A percentile compares a stretch with the other conserved stretches of the same genome.
Conservation (phyloP, 768 basidiomycete species). For the Amanita brunnescens region DNA sequence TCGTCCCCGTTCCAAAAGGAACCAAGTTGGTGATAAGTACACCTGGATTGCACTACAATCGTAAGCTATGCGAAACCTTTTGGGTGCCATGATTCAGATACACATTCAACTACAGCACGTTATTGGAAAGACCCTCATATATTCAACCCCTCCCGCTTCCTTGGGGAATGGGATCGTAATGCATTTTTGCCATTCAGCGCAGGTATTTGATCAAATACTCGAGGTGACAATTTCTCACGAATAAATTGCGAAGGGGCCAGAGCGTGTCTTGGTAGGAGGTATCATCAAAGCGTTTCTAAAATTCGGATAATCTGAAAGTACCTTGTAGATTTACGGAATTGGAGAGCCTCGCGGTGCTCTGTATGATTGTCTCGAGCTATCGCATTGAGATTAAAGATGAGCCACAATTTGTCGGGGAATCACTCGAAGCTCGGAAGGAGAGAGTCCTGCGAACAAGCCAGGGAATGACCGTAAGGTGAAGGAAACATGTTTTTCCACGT, state of each 20-base stretch:
- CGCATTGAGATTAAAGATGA: conserved; percentile 43
- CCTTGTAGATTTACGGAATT: conserved; percentile 40
- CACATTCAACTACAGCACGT: conserved; percentile 25
- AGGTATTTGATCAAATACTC: conserved; percentile 20
- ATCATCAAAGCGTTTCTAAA: not conserved
- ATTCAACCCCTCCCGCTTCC: conserved; percentile 39
- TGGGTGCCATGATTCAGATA: not conserved
- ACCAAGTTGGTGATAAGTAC: conserved; percentile 27
- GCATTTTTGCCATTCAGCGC: conserved; percentile 46
- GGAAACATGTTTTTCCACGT: conserved; percentile 4
- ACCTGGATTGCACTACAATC: conserved; percentile 41
- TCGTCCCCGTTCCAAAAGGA: conserved; percentile 35
- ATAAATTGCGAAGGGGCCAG: conserved; percentile 25
- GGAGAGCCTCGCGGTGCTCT: conserved; percentile 42
- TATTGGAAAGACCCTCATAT: conserved; percentile 46
- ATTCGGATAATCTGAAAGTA: not conserved
- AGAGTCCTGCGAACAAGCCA: conserved; percentile 28
- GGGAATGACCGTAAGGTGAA: conserved; percentile 39
- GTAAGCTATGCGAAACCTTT: conserved; percentile 20
- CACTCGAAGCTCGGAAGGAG: conserved; percentile 35
- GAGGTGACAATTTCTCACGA: not conserved
- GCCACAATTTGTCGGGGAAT: conserved; percentile 36
- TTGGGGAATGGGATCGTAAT: conserved; percentile 45
- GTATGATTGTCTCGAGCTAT: conserved; percentile 37
- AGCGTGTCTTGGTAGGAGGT: conserved; percentile 38